These are phyloP conservation scores for Aspergillus indologenus DNA, from an alignment of 495 filamentous ascomycete genomes.

Conservation along the genomic window DNA sequence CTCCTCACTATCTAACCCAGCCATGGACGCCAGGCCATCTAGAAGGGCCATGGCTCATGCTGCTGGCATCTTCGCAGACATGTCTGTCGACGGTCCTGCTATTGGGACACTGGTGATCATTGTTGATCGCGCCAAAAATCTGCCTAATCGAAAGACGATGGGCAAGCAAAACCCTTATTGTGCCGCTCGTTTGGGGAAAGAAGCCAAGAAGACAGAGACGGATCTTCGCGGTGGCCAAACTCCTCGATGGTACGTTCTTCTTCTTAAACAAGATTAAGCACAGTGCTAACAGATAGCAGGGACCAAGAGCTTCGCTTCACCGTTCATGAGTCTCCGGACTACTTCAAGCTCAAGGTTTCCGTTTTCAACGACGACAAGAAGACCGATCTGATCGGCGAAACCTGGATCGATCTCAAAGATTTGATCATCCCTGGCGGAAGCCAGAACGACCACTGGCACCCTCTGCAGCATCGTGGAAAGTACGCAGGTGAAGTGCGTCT, in stretches of 20 bases:
- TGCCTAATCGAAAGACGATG: constrained; percentile 93
- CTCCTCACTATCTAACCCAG: not conserved
- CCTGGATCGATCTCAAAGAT: constrained; percentile 77
- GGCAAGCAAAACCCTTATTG: constrained; percentile 99
- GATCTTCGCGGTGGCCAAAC: constrained; percentile 95
- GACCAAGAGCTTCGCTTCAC: constrained; percentile 95
- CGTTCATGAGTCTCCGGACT: constrained; percentile 95
- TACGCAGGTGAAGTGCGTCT: constrained; percentile 94
- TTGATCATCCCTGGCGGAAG: constrained; percentile 84
- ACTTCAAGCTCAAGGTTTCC: constrained; percentile 88
- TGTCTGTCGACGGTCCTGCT: constrained; percentile 89
- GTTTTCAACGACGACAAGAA: constrained; percentile 98
- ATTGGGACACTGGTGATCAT: constrained; percentile 92
- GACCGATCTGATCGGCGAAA: constrained; percentile 92
- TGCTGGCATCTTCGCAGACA: constrained; percentile 87
- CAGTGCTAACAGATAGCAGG: constrained; percentile 51
- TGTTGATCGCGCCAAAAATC: constrained; percentile 90
- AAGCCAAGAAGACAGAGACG: constrained; percentile 95
- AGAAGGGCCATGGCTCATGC: constrained; percentile 35
- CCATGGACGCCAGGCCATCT: constrained; percentile 25
- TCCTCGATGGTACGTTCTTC: constrained; percentile 73
- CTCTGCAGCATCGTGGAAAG: constrained; percentile 78
- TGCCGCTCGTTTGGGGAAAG: constrained; percentile 89
- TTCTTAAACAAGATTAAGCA: not conserved
- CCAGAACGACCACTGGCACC: constrained; percentile 90